phyloP scores from a whole-genome alignment of 129 eudicot genomes.

The Escallonia rubra region DNA sequence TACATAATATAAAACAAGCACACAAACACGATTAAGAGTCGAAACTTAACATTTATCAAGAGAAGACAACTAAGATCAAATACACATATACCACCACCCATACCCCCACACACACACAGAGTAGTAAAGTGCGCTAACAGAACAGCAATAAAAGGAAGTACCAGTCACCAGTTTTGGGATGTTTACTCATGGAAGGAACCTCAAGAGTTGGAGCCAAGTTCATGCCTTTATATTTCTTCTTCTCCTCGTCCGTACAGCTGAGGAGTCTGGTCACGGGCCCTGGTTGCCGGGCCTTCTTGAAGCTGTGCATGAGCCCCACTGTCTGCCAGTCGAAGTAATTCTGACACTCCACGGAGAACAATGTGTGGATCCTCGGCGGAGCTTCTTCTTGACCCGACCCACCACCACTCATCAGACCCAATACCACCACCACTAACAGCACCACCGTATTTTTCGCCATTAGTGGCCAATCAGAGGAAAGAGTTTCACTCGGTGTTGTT shows the following conservation, averaged over 20 bases:
- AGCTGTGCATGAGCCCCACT: constrained; percentile 96
- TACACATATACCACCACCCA: neutral
- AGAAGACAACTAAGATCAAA: neutral
- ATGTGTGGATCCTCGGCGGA: constrained; percentile 84
- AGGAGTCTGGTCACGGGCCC: constrained; percentile 93
- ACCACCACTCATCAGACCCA: constrained; percentile 23
- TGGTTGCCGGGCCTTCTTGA: constrained; percentile 74
- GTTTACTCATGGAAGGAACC: constrained; percentile 95
- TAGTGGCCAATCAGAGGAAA: constrained; percentile 15
- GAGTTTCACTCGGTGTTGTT: constrained; percentile 18
- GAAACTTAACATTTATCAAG: no score
- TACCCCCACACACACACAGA: no score
- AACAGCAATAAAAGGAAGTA: constrained; percentile 10
- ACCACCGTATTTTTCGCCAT: constrained; percentile 26
- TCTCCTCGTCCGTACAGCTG: constrained; percentile 91
- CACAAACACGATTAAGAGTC: no score
- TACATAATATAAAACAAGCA: no score
- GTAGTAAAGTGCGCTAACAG: no score
- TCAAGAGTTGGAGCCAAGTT: constrained; percentile 91
- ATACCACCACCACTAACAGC: constrained; percentile 8
- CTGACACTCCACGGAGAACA: constrained; percentile 94
- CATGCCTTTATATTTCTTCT: constrained; percentile 67
- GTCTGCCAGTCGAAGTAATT: constrained; percentile 99
- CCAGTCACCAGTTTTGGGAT: constrained; percentile 98
- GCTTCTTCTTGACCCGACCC: constrained; percentile 37